These are phyloP conservation scores for Boletus tylopilopsis DNA, from an alignment of 768 basidiomycete genomes.

Conservation along the genomic window DNA sequence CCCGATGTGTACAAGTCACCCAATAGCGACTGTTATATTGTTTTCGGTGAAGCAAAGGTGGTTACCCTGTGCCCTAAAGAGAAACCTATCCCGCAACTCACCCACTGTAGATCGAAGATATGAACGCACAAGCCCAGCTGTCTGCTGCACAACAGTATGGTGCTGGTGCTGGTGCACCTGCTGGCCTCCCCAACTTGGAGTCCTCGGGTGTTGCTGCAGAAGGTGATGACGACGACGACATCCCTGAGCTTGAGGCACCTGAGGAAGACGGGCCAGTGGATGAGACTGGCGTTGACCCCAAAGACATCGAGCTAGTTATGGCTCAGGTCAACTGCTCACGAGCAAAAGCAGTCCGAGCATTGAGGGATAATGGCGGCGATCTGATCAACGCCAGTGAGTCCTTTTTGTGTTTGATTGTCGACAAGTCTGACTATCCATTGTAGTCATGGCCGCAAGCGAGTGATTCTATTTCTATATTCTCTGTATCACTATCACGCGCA, in stretches of 20 bases:
- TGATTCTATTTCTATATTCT: constrained; percentile 41
- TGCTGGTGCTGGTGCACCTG: constrained; percentile 41
- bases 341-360: constrained; percentile 84
- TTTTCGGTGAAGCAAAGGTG: constrained; percentile 97
- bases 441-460: constrained; percentile 93
- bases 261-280: constrained; percentile 82
- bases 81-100: background rate
- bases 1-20: constrained; percentile 98
- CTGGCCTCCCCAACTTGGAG: constrained; percentile 45
- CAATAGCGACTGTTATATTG: constrained; percentile 97
- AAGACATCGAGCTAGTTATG: constrained; percentile 95
- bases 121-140: constrained; percentile 76
- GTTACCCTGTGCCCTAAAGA: constrained; percentile 9
- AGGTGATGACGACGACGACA: constrained; percentile 70
- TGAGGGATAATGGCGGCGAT: constrained; percentile 92
- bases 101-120: constrained; percentile 69
- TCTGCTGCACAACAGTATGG: constrained; percentile 78
- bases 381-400: constrained; percentile 94
- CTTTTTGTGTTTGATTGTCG: background rate
- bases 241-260: constrained; percentile 78
- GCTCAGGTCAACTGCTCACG: constrained; percentile 83
- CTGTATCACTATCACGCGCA: constrained; percentile 29
- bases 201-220: constrained; percentile 45
- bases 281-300: constrained; percentile 85
- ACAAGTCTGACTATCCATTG: constrained; percentile 10